Evolutionary conservation across 2,329 filamentous ascomycete species (phyloP), one percentile per base, ranked within the genome.

Genomic region (Lecanicillium sp.): DNA sequence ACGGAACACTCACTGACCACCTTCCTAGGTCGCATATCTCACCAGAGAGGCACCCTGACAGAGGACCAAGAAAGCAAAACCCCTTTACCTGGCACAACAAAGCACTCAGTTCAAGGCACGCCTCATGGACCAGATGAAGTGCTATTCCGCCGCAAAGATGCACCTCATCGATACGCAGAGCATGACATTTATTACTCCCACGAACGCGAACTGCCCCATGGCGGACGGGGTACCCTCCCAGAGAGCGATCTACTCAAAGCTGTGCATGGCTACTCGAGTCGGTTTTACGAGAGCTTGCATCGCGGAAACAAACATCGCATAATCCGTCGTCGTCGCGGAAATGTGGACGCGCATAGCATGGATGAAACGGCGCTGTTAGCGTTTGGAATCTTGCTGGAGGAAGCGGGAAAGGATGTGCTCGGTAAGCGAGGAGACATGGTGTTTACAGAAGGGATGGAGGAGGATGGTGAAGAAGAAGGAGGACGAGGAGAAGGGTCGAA

Each of bases 291-390:
- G 6, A 6, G 11, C 11, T 25, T 25, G 22, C 22, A 25, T 25
- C 22, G 22, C 22, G 22, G 22, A 25, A 25, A 25, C 11, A 25
- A 25, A 11, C 22, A 25, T 11, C 29, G 9, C 34, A 45, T 27
- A 14, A 37, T 35, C 34, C 27, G 27, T 22, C 37, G 17, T 34
- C 19, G 43, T 48, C n/a, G 48, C 45, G 22, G 41, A 46, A 7
- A 47, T 53, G 50, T 71, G 28, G 67, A 75, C 43, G 69, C 75
- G 53, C 57, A 70, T 46, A 84, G 77, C 56, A 76, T 90, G 73
- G 83, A 90, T 52, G 85, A 86, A 62, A 86, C 83, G 12, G 84
- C 84, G 4, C 65, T 90, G 42, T 62, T 90, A 38, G 83, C 84
- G 1, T 68, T 90, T 51, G 83, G 84, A 2, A 77, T 90, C 35